Percentiles rank a stretch among this genome's conserved stretches.
Conservation (phyloP, 768 basidiomycete genomes). For the Pisolithus albus region DNA sequence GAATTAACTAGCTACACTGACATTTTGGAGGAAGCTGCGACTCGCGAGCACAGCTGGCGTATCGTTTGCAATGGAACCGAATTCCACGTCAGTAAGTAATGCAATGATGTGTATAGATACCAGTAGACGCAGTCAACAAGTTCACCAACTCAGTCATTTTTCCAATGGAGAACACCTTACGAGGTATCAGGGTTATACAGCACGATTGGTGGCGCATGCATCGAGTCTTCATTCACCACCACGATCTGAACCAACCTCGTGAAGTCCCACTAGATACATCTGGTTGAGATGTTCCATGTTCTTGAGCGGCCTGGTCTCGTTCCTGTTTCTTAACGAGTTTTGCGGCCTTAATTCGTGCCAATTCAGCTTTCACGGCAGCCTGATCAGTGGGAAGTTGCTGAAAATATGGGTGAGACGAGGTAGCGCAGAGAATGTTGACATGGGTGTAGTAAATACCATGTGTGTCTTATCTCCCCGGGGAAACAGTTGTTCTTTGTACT, state of each 20-base stretch:
- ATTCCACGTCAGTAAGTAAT: slow-evolving; percentile 15
- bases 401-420: slow-evolving; percentile 6
- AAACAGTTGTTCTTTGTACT: slow-evolving; percentile 73
- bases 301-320: slow-evolving; percentile 34
- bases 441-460: slow-evolving; percentile 32
- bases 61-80: slow-evolving; percentile 25
- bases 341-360: slow-evolving; percentile 65
- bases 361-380: slow-evolving; percentile 55
- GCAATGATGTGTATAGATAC: slow-evolving; percentile 10
- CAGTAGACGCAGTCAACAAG: slow-evolving; percentile 4
- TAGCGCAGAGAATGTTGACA: background rate
- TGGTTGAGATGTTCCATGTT: slow-evolving; percentile 13
- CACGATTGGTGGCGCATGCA: background rate
- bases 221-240: slow-evolving; percentile 12
- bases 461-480: slow-evolving; percentile 52
- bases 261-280: slow-evolving; percentile 12
- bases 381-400: slow-evolving; percentile 65
- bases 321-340: slow-evolving; percentile 40
- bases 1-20: slow-evolving; percentile 46
- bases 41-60: slow-evolving; percentile 22
- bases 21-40: slow-evolving; percentile 31
- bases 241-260: slow-evolving; percentile 22
- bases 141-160: background rate
- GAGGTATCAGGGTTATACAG: background rate
- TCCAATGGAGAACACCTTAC: background rate